These are phyloP conservation scores for Thermoascus crustaceus DNA, from an alignment of 2,329 filamentous ascomycete species.

Conservation along the genomic window DNA sequence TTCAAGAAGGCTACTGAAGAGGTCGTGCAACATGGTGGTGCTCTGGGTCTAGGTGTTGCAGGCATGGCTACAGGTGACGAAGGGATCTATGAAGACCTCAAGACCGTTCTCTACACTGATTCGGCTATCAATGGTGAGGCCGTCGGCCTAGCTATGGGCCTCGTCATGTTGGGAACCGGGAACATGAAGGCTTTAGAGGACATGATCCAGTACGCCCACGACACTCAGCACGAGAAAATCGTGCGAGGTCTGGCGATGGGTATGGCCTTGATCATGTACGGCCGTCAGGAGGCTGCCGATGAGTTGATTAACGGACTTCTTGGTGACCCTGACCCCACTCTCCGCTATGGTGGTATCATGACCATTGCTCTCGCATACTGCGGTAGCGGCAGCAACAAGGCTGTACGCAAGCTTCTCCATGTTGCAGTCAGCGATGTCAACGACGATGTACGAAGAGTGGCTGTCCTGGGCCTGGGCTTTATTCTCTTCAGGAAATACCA, in stretches of 20 bases:
- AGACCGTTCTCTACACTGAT: constrained; percentile 80
- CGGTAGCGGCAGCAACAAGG: constrained; percentile 96
- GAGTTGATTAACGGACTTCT: constrained; percentile 88
- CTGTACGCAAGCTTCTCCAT: constrained; percentile 88
- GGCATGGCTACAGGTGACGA: constrained; percentile 94
- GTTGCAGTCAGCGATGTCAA: constrained; percentile 97
- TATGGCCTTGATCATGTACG: constrained; percentile 98
- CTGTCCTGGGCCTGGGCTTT: constrained; percentile 96
- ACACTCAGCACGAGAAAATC: constrained; percentile 98
- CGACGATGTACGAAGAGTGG: constrained; percentile 90
- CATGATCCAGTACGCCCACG: constrained; percentile 96
- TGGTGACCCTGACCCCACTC: constrained; percentile 83
- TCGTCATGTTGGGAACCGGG: constrained; percentile 97
- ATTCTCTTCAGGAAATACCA: constrained; percentile 97
- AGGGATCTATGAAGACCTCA: constrained; percentile 84
- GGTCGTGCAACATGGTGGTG: constrained; percentile 93
- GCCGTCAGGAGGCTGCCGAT: constrained; percentile 87
- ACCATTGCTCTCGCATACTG: constrained; percentile 97
- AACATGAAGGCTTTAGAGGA: constrained; percentile 88
- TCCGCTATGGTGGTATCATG: constrained; percentile 96
- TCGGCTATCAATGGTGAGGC: constrained; percentile 96
- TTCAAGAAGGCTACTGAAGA: constrained; percentile 52
- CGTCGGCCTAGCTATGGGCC: constrained; percentile 88
- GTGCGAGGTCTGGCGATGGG: constrained; percentile 90
- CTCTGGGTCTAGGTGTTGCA: constrained; percentile 87